Conservation (phyloP, 495 filamentous ascomycete species). For the Penicillium macrosclerotiorum region DNA sequence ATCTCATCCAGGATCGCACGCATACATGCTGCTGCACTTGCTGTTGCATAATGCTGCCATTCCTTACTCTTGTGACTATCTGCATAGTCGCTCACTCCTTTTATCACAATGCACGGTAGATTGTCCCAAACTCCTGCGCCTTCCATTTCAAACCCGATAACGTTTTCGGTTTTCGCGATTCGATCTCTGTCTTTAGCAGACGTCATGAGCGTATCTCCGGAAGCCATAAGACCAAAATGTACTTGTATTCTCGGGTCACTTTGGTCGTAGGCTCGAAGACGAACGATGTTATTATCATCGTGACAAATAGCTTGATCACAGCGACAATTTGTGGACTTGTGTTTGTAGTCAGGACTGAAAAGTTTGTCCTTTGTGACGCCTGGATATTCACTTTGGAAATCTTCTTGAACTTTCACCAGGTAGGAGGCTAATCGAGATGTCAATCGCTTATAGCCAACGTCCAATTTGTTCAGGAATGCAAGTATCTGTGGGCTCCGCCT, state of each 20-base stretch:
- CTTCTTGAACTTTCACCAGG: not conserved
- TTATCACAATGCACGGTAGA: slow-evolving; percentile 35
- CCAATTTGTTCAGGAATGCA: not conserved
- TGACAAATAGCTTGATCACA: not conserved
- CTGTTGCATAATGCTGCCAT: slow-evolving; percentile 38
- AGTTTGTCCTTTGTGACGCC: not conserved
- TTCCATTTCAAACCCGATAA: slow-evolving; percentile 45
- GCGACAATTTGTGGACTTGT: not conserved
- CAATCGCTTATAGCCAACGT: not conserved
- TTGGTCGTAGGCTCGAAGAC: not conserved
- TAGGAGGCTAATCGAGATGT: not conserved
- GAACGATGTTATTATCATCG: not conserved
- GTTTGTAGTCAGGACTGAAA: not conserved
- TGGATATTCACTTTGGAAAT: not conserved
- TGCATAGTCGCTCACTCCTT: slow-evolving; percentile 39
- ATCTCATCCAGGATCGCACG: slow-evolving; percentile 21
- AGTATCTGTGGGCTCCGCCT: slow-evolving; percentile 11
- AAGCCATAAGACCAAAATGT: slow-evolving; percentile 27
- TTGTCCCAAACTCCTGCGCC: slow-evolving; percentile 35
- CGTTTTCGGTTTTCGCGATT: slow-evolving; percentile 8
- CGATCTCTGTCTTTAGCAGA: slow-evolving; percentile 24
- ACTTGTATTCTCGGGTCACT: not conserved
- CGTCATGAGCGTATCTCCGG: slow-evolving; percentile 29
- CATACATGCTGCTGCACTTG: slow-evolving; percentile 29
- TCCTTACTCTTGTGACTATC: slow-evolving; percentile 39